Evolutionary conservation across 441 rosid species (phyloP), one percentile per base, ranked within the genome.

Genomic region (Macaranga tanarius): DNA sequence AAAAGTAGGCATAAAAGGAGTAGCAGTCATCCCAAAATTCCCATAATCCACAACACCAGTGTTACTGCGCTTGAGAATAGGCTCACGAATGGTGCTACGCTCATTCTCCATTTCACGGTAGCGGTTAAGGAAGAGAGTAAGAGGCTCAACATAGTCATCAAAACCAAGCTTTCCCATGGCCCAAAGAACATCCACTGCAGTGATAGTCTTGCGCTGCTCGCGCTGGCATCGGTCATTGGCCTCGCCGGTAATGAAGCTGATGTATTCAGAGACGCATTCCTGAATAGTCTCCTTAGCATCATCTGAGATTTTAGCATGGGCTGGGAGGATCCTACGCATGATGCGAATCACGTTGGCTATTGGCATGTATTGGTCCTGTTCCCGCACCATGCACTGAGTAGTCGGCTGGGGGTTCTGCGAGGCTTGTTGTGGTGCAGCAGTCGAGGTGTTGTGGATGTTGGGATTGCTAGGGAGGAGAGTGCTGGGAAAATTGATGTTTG

Each of bases 211-310:
- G 78, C 98, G 90, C 83, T 92, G 98, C 93, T 92, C 99, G 1
- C 87, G 86, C 76, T 91, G 98, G 90, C 99, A 92, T 1, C 93
- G 91, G 68, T 95, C 98, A 19, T 95, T 95, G 81, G 99, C 98
- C 72, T 92, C 98, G 0, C 98, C 92, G 0, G 99, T 95, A 74
- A 95, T 84, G 90, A 95, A 95, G 87, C 98, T 92, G 87, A 95
- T 92, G 90, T 80, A 95, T 81, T 92, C 99, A 0, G 99, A 95
- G n/a, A 95, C 99, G 34, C 99, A 95, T 83, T 95, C 99, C 75
- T 95, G 98, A 83, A 95, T 85, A 0, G 96, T 92, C 76, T 92
- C 99, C 83, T 95, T 95, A 56, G 98, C 96, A 3, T 92, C 97
- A 54, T 95, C 99, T 0, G 99, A 91, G 79, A 92, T 95, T 84